Evolutionary conservation across 257 asterid species (phyloP).

Genomic region (Nicotiana paniculata): DNA sequence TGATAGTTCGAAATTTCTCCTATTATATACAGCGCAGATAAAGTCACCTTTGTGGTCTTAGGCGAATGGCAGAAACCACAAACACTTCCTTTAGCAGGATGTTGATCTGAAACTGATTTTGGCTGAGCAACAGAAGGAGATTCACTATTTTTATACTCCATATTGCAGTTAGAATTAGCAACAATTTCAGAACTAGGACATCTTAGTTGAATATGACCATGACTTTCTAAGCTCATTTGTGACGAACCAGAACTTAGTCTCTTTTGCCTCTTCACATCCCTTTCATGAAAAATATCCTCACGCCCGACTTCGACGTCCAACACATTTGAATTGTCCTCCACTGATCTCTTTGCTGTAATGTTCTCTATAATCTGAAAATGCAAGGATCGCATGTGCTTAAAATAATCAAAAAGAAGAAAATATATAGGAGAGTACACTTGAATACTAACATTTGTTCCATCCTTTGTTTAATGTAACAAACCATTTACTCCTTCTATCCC

Average conservation of each 20-base stretch:
- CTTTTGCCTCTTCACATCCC: slow-evolving; percentile 69
- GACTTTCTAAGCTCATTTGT: slow-evolving; percentile 19
- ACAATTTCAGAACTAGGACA: slow-evolving; percentile 18
- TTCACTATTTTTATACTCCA: slow-evolving; percentile 27
- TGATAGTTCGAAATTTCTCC: neutral
- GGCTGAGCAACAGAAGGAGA: slow-evolving; percentile 25
- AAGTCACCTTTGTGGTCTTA: slow-evolving; percentile 57
- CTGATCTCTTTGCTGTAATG: slow-evolving; percentile 14
- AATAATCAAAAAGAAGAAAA: neutral
- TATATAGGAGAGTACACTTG: neutral
- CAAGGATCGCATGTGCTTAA: neutral
- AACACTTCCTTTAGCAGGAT: slow-evolving; percentile 18
- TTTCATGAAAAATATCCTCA: slow-evolving; percentile 22
- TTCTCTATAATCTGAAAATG: slow-evolving; percentile 2
- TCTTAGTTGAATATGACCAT: slow-evolving; percentile 14
- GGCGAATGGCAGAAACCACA: slow-evolving; percentile 87
- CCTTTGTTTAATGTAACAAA: neutral
- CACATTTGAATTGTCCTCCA: slow-evolving; percentile 21
- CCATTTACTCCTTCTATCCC: neutral
- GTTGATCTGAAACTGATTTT: slow-evolving; percentile 18
- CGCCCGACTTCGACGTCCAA: slow-evolving; percentile 12
- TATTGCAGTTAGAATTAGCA: slow-evolving; percentile 21
- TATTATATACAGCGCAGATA: neutral
- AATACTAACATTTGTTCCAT: neutral
- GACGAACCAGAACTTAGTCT: slow-evolving; percentile 38